These are phyloP conservation scores for Cercospora brassicicola DNA, from an alignment of 2,329 filamentous ascomycete species.

Conservation along the genomic window DNA sequence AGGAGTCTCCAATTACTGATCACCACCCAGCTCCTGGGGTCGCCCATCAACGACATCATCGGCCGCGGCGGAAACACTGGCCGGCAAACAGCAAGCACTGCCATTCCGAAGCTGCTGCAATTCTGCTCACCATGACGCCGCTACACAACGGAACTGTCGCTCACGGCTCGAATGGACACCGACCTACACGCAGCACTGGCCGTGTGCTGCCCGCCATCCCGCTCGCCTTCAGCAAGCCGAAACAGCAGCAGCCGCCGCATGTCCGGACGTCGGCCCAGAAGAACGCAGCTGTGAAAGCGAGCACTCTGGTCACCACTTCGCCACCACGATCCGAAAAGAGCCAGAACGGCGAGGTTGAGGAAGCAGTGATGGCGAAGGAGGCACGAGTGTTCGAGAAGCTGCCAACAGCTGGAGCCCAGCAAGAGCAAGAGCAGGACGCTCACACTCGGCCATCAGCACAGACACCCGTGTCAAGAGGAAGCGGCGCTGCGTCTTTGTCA, in stretches of 20 bases:
- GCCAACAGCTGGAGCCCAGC: neutral
- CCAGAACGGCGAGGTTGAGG: conserved; percentile 2
- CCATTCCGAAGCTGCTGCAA: neutral
- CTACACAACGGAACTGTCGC: conserved; percentile 18
- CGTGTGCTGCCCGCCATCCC: conserved; percentile 39
- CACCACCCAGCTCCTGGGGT: conserved; percentile 15
- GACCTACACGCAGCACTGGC: conserved; percentile 21
- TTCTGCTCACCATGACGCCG: conserved; percentile 26
- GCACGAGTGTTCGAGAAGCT: neutral
- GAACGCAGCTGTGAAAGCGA: conserved; percentile 5
- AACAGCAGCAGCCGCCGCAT: conserved; percentile 7
- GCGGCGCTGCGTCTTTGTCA: conserved; percentile 21
- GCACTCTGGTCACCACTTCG: conserved; percentile 6
- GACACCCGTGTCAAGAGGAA: conserved; percentile 25
- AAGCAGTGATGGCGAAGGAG: neutral
- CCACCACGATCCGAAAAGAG: conserved; percentile 12
- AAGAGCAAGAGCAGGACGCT: neutral
- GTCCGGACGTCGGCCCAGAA: conserved; percentile 22
- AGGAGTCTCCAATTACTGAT: conserved; percentile 25
- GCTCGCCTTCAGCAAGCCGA: conserved; percentile 33
- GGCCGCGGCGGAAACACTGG: neutral
- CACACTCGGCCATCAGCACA: conserved; percentile 6
- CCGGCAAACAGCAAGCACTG: neutral
- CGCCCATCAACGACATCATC: conserved; percentile 3
- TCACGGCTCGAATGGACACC: conserved; percentile 20